Conservation (phyloP, 768 basidiomycete species). For the Daedaleopsis nitida region DNA sequence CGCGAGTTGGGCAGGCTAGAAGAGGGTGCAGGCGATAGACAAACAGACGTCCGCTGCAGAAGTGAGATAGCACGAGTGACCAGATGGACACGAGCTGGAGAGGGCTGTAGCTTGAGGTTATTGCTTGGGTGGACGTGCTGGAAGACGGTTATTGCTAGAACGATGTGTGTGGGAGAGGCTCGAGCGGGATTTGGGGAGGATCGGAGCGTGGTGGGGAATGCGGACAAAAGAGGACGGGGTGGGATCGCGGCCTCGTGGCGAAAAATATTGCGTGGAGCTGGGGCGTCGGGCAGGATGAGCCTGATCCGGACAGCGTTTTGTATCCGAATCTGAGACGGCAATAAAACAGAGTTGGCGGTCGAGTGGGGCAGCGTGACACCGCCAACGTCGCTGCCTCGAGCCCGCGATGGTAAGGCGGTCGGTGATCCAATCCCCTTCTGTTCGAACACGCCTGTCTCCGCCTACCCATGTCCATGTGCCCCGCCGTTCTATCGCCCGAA, state of each 20-base stretch:
- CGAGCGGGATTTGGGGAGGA: not conserved
- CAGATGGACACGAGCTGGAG: no score
- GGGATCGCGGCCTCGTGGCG: slow-evolving; percentile 6
- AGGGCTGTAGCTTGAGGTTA: no score
- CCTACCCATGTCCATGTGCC: no score
- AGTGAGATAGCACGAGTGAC: no score
- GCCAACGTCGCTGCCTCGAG: not conserved
- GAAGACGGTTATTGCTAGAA: not conserved
- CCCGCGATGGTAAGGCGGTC: not conserved
- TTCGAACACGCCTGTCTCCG: no score
- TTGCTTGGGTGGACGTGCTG: no score
- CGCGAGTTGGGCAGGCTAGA: not conserved
- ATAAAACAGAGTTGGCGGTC: slow-evolving; percentile 15
- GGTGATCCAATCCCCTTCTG: not conserved
- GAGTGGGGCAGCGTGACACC: not conserved
- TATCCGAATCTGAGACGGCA: slow-evolving; percentile 5
- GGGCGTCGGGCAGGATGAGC: slow-evolving; percentile 6
- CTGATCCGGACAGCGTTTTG: slow-evolving; percentile 16
- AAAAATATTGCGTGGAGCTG: slow-evolving; percentile 19
- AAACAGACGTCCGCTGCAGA: not conserved
- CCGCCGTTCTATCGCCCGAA: no score
- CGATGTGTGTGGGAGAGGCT: not conserved
- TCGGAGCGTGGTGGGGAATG: not conserved
- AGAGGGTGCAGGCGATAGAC: not conserved
- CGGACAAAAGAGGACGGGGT: not conserved